A percentile compares a stretch with the other conserved stretches of the same genome.
These are phyloP conservation scores for Cutaneotrichosporon sp. DNA, from an alignment of 1,284 basidiomycete genomes.

Conservation along the genomic window DNA sequence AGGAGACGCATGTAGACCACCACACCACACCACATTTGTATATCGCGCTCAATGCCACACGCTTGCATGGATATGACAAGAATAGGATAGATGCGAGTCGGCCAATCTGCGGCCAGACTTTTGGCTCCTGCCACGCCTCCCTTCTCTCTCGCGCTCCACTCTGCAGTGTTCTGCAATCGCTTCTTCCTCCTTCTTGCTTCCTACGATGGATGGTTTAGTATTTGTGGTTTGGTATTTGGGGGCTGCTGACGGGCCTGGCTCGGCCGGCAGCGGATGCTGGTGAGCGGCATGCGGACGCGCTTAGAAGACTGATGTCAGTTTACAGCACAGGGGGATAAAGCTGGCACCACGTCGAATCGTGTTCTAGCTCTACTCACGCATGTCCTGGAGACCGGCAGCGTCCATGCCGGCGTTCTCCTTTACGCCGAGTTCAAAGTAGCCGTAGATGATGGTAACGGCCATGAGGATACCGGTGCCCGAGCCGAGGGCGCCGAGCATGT, in stretches of 20 bases:
- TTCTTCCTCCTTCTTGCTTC: slow-evolving; percentile 5
- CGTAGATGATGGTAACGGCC: slow-evolving; percentile 97
- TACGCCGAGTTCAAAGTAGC: slow-evolving; percentile 62
- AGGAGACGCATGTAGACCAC: too few relatives aligned
- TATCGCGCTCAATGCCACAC: slow-evolving; percentile 6
- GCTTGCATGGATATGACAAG: slow-evolving; percentile 13
- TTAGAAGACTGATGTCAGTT: slow-evolving; percentile 5
- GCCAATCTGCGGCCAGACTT: slow-evolving; percentile 1
- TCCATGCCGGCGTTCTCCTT: slow-evolving; percentile 57
- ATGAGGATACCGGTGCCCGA: slow-evolving; percentile 96
- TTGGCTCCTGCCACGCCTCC: slow-evolving; percentile 3
- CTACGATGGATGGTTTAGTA: neutral
- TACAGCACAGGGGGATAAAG: too few relatives aligned
- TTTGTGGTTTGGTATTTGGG: slow-evolving; percentile 1
- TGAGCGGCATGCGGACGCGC: neutral
- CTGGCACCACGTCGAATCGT: too few relatives aligned
- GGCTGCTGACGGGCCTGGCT: neutral
- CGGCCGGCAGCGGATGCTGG: neutral
- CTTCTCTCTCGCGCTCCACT: slow-evolving; percentile 6
- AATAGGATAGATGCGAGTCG: slow-evolving; percentile 11
- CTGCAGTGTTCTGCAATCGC: slow-evolving; percentile 6
- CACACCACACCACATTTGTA: neutral
- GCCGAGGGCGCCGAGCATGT: slow-evolving; percentile 92
- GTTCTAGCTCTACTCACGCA: slow-evolving; percentile 12
- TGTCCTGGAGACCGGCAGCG: slow-evolving; percentile 54